A percentile compares a stretch with the other conserved stretches of the same genome.
phyloP scores from a whole-genome alignment of 805 yeast genomes.

The Candida railenensis region DNA sequence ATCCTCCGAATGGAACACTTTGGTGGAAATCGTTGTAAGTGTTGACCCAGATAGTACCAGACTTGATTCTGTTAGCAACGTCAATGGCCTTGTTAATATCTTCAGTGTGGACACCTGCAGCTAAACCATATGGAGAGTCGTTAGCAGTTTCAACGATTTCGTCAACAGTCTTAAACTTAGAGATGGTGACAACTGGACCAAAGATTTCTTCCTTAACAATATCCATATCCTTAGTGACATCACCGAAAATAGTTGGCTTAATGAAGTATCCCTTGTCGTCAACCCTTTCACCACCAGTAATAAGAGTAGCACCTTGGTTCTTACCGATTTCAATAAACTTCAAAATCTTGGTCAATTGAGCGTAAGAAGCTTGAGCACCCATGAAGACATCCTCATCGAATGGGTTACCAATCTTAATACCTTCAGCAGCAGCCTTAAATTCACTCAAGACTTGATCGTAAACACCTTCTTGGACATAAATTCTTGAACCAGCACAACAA shows the following conservation, averaged over 20 bases:
- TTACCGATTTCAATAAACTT: slow-evolving; percentile 74
- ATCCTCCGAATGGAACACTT: slow-evolving; percentile 91
- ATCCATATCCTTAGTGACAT: slow-evolving; percentile 69
- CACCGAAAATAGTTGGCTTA: slow-evolving; percentile 83
- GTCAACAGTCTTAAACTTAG: slow-evolving; percentile 79
- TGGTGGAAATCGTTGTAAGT: slow-evolving; percentile 86
- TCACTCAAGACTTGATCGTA: slow-evolving; percentile 73
- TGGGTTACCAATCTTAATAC: slow-evolving; percentile 76
- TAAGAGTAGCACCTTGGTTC: slow-evolving; percentile 78
- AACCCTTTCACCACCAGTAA: slow-evolving; percentile 78
- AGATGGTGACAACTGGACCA: slow-evolving; percentile 87
- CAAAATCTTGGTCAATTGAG: slow-evolving; percentile 77
- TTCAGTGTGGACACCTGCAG: slow-evolving; percentile 85
- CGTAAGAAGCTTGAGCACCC: slow-evolving; percentile 89
- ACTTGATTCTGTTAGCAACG: slow-evolving; percentile 70
- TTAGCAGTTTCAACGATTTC: slow-evolving; percentile 80
- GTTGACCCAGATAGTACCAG: slow-evolving; percentile 94
- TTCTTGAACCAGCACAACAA: slow-evolving; percentile 92
- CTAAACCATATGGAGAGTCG: slow-evolving; percentile 80
- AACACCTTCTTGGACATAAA: slow-evolving; percentile 80
- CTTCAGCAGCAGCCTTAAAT: slow-evolving; percentile 56
- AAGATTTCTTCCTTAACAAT: slow-evolving; percentile 89
- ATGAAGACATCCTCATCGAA: slow-evolving; percentile 75
- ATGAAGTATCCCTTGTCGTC: slow-evolving; percentile 71
- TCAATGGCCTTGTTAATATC: slow-evolving; percentile 73